Evolutionary conservation across 1,284 basidiomycete genomes (phyloP), one percentile per base, ranked within the genome.

Genomic region (Marasmius sp.): DNA sequence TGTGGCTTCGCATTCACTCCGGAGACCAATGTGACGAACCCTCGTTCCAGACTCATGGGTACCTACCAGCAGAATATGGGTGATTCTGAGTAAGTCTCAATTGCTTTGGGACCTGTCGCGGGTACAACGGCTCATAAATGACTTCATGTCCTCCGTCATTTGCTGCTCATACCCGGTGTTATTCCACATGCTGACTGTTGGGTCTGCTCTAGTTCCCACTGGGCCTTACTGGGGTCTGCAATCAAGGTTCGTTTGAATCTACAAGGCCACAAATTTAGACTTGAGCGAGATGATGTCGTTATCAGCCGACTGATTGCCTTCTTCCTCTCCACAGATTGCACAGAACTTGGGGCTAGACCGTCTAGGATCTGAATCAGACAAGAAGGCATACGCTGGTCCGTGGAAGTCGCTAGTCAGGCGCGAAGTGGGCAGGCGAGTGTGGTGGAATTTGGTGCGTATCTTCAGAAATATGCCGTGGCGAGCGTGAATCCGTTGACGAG

Each of bases 41-140:
- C 20, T 49, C 16, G 50, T 53, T 20, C 20, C 55, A 70, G 69
- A 38, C 61, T 70, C 12, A 70, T 70, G 69, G 67, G 69, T 12
- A 61, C 68, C 12, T 70, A 70, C 56, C 69, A 69, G 45, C 69
- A 70, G 47, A 70, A 70, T 53, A 61, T 69, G 10, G 68, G 69
- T 55, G 68, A 70, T 45, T 66, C 69, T 16, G 69, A 70, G 69
- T 69, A 37, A 16, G 69, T 60, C 37, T 22, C 34, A 22, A 38
- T 57, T 39, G 20, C 16, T 34, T n/a, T 22, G n/a, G 22, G 16
- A 37, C 37, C 22, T 20, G 27, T 37, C 39, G 16, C 33, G 34
- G 7, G 12, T 27, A 27, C 27, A 27, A 5, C 27, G 27, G 27
- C 27, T 5, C 27, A 27, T 27, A 5, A 5, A 27, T 27, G 27